Conservation (phyloP, 345 rosid species). For the Mercurialis annua region DNA sequence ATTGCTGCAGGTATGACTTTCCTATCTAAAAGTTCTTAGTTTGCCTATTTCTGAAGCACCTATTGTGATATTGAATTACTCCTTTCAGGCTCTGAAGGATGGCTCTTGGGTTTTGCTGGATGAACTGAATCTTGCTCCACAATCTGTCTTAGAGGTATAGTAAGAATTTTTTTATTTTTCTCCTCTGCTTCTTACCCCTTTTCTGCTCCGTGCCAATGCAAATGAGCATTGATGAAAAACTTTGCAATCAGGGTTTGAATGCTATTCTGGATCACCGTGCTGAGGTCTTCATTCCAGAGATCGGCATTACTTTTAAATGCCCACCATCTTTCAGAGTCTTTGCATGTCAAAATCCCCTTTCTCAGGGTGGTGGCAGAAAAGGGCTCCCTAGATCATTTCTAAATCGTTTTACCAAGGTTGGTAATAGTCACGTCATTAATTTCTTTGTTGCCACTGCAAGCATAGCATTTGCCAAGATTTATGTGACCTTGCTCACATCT, state of each 20-base stretch:
- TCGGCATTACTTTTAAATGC: constrained; percentile 71
- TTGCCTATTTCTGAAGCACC: background rate
- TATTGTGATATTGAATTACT: constrained; percentile 4
- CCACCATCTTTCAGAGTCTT: constrained; percentile 82
- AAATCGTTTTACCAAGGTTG: constrained; percentile 89
- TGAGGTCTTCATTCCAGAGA: constrained; percentile 92
- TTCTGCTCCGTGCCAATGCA: background rate
- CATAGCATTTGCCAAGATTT: background rate
- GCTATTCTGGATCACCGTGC: constrained; percentile 96
- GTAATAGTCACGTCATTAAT: constrained; percentile 1
- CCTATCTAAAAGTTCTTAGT: constrained; percentile 1
- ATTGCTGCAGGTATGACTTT: constrained; percentile 64
- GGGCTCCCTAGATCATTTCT: constrained; percentile 94
- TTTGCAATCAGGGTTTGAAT: constrained; percentile 70
- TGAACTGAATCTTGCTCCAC: constrained; percentile 98
- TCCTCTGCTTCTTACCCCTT: background rate
- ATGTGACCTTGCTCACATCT: background rate
- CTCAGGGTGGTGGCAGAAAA: constrained; percentile 98
- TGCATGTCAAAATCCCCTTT: constrained; percentile 96
- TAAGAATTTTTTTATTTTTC: background rate
- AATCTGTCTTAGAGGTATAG: constrained; percentile 85
- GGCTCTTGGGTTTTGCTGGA: constrained; percentile 97
- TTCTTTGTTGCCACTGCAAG: background rate
- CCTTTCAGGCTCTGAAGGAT: constrained; percentile 78
- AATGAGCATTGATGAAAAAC: background rate